Percentiles rank a stretch among this genome's conserved stretches.
Evolutionary conservation across 2,329 filamentous ascomycete species (phyloP).

Genomic region (Paraconiothyrium brasiliense): DNA sequence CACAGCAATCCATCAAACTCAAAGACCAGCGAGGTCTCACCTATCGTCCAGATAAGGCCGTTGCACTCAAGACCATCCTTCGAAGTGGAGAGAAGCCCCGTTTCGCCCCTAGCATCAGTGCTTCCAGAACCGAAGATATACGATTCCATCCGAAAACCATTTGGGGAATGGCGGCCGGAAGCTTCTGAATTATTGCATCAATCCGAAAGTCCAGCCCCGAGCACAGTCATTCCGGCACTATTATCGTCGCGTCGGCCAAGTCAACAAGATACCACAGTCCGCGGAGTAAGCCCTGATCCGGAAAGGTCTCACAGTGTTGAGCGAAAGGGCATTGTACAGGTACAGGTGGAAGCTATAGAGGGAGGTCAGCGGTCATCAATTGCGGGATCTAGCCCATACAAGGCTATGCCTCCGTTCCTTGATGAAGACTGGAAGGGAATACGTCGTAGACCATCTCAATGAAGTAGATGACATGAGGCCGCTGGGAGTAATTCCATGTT

Average conservation of each 20-base stretch:
- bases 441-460: conserved; percentile 9
- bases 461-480: neutral
- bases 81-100: neutral
- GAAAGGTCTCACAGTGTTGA: neutral
- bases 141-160: conserved; percentile 5
- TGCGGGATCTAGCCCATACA: neutral
- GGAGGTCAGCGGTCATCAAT: neutral
- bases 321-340: too few relatives aligned
- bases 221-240: neutral
- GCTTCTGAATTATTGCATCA: neutral
- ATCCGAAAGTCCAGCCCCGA: neutral
- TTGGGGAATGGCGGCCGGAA: conserved; percentile 5
- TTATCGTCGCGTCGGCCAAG: neutral
- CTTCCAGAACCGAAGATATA: neutral
- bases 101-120: neutral
- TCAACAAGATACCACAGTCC: neutral
- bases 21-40: too few relatives aligned
- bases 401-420: conserved; percentile 10
- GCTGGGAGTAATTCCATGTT: too few relatives aligned
- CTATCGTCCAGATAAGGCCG: too few relatives aligned
- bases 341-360: too few relatives aligned
- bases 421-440: conserved; percentile 13
- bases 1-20: too few relatives aligned
- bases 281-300: neutral
- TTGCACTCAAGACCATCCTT: neutral